phyloP scores from a whole-genome alignment of 257 asterid genomes.

The Scutellaria barbata region DNA sequence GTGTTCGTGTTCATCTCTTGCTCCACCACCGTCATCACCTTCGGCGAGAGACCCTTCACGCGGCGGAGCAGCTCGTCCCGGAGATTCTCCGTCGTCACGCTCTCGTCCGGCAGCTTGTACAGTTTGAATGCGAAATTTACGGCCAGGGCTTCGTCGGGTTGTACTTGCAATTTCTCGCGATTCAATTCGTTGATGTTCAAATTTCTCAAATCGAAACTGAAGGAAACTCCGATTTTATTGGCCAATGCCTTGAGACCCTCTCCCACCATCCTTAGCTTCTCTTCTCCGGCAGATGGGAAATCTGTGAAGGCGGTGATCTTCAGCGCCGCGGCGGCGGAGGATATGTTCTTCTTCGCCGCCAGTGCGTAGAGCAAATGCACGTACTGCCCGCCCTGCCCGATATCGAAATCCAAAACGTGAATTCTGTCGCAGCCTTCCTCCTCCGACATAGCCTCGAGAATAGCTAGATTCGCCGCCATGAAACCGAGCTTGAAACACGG shows the following conservation, averaged over 20 bases:
- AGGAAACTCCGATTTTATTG: conserved; percentile 48
- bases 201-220: conserved; percentile 41
- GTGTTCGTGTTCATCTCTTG: conserved; percentile 82
- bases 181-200: conserved; percentile 41
- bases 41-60: conserved; percentile 68
- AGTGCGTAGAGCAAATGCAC: conserved; percentile 82
- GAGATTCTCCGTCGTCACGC: conserved; percentile 80
- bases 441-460: conserved; percentile 64
- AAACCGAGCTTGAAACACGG: conserved; percentile 87
- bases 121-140: conserved; percentile 79
- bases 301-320: conserved; percentile 69
- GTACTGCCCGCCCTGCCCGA: conserved; percentile 79
- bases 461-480: conserved; percentile 87
- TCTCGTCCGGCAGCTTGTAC: conserved; percentile 78
- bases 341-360: conserved; percentile 51
- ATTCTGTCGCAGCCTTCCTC: conserved; percentile 42
- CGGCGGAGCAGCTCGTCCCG: conserved; percentile 80
- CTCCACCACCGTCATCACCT: conserved; percentile 75
- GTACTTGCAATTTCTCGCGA: conserved; percentile 50
- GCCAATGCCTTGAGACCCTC: conserved; percentile 49
- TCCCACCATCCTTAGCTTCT: conserved; percentile 44
- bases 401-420: conserved; percentile 78
- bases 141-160: conserved; percentile 57
- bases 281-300: conserved; percentile 41
- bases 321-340: conserved; percentile 31